These are phyloP conservation scores for Iberis amara DNA, from an alignment of 441 rosid species.

Conservation along the genomic window DNA sequence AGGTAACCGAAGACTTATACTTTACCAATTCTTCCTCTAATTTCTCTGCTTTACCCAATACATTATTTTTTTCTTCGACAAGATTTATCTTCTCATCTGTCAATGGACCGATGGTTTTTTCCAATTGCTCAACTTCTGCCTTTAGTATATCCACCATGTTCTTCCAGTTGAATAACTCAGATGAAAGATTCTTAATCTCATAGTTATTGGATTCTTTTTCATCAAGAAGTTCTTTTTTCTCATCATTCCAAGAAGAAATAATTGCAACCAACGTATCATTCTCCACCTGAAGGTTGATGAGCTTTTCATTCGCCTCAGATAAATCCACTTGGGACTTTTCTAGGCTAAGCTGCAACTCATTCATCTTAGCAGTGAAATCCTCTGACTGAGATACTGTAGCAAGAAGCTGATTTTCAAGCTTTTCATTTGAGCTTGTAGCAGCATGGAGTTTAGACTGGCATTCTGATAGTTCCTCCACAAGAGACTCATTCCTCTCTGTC, in stretches of 20 bases:
- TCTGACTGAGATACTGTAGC: slow-evolving; percentile 45
- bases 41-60: slow-evolving; percentile 47
- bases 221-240: slow-evolving; percentile 44
- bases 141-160: slow-evolving; percentile 38
- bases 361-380: slow-evolving; percentile 46
- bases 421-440: slow-evolving; percentile 45
- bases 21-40: slow-evolving; percentile 53
- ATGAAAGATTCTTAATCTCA: slow-evolving; percentile 53
- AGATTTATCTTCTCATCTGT: slow-evolving; percentile 48
- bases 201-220: slow-evolving; percentile 39
- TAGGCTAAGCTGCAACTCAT: slow-evolving; percentile 54
- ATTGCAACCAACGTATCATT: slow-evolving; percentile 44
- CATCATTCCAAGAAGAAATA: slow-evolving; percentile 48
- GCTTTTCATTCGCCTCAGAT: slow-evolving; percentile 35
- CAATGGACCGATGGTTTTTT: slow-evolving; percentile 39
- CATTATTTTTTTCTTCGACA: slow-evolving; percentile 41
- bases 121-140: slow-evolving; percentile 53
- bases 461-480: slow-evolving; percentile 56
- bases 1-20: slow-evolving; percentile 44
- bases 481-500: slow-evolving; percentile 40
- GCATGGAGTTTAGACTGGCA: slow-evolving; percentile 66
- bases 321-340: slow-evolving; percentile 56
- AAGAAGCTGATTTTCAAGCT: slow-evolving; percentile 48
- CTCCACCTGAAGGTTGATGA: slow-evolving; percentile 49
- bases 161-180: slow-evolving; percentile 50